Evolutionary conservation across 768 basidiomycete species (phyloP).

Genomic region (Cantharellus cinnabarinus): DNA sequence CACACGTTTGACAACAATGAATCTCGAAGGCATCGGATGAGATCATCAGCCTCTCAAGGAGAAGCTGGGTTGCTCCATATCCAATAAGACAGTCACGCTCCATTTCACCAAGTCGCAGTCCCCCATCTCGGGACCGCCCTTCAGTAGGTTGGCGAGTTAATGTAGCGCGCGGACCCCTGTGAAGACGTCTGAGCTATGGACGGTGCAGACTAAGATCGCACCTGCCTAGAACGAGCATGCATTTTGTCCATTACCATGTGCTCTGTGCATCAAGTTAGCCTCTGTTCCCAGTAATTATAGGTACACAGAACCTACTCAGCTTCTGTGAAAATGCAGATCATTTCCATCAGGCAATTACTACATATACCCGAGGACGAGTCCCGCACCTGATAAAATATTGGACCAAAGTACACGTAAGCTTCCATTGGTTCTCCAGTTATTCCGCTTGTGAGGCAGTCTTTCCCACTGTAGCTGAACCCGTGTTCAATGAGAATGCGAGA

Average conservation of each 20-base stretch:
- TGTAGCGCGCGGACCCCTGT: conserved; percentile 84
- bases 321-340: conserved; percentile 30
- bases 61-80: conserved; percentile 87
- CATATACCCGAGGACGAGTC: conserved; percentile 11
- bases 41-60: conserved; percentile 96
- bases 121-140: conserved; percentile 93
- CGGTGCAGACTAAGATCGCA: background rate
- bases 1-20: conserved; percentile 86
- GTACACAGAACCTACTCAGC: conserved; percentile 45
- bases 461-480: conserved; percentile 96
- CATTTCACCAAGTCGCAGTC: conserved; percentile 95
- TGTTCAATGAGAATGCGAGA: conserved; percentile 83
- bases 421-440: conserved; percentile 95
- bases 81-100: conserved; percentile 97
- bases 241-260: conserved; percentile 99
- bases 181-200: background rate
- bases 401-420: conserved; percentile 96
- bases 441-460: conserved; percentile 95
- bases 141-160: conserved; percentile 96
- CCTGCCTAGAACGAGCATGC: conserved; percentile 90
- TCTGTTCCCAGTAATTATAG: background rate
- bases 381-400: conserved; percentile 83
- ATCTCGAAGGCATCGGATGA: conserved; percentile 97
- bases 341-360: background rate
- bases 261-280: conserved; percentile 25